These are phyloP conservation scores for Mucor sp. DNA, from an alignment of 371 early-diverging fungal species.

Conservation along the genomic window DNA sequence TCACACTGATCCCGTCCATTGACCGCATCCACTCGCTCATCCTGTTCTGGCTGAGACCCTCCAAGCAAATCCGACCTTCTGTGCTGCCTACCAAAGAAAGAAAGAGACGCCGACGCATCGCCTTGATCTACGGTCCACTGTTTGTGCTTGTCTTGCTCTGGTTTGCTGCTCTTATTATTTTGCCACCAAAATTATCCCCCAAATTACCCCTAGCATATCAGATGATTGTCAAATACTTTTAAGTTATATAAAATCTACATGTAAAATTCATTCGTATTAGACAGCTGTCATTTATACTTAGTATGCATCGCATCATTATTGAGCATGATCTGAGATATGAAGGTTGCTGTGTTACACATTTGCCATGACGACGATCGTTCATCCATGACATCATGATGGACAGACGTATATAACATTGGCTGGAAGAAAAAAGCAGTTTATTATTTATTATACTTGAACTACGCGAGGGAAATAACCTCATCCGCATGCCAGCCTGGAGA, in stretches of 20 bases:
- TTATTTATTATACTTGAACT: background rate
- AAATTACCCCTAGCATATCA: constrained; percentile 19
- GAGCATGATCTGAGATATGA: no score
- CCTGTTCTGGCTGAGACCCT: constrained; percentile 80
- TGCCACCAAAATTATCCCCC: constrained; percentile 22
- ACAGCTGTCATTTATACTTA: background rate
- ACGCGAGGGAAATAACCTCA: constrained; percentile 12
- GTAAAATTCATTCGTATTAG: background rate
- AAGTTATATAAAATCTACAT: background rate
- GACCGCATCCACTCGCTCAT: constrained; percentile 82
- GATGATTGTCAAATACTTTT: constrained; percentile 18
- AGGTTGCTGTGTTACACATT: background rate
- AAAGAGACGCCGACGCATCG: constrained; percentile 13
- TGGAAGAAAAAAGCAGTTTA: background rate
- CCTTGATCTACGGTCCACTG: constrained; percentile 16
- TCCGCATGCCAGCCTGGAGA: constrained; percentile 28
- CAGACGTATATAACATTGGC: background rate
- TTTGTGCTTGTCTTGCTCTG: constrained; percentile 20
- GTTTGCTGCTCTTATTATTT: constrained; percentile 23
- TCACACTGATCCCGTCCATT: constrained; percentile 72
- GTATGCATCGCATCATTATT: no score
- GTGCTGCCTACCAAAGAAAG: constrained; percentile 30
- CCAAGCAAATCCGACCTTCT: constrained; percentile 30
- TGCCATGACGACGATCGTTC: background rate
- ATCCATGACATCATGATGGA: background rate